Percentiles rank a stretch among this genome's conserved stretches.
Evolutionary conservation across 805 yeast genomes (phyloP).

Genomic region (Cyberlindnera sargentensis): DNA sequence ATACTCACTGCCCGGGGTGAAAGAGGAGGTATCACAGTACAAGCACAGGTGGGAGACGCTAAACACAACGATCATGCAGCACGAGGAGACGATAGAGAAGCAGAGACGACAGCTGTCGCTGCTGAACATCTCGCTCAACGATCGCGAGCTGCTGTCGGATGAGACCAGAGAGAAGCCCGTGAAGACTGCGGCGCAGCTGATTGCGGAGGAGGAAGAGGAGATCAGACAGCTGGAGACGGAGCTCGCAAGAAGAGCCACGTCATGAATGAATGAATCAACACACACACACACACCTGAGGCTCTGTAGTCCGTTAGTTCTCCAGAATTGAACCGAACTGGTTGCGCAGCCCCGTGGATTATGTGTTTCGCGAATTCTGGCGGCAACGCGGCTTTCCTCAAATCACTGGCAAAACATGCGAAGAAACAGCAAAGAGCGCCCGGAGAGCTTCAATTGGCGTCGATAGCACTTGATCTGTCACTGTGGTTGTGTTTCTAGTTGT

Average conservation of each 20-base stretch:
- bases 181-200: conserved; percentile 24
- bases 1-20: conserved; percentile 25
- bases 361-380: too few relatives aligned
- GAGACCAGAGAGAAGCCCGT: conserved; percentile 3
- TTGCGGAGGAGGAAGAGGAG: conserved; percentile 39
- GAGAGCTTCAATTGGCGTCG: too few relatives aligned
- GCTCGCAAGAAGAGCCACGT: conserved; percentile 17
- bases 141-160: conserved; percentile 4
- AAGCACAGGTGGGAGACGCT: conserved; percentile 29
- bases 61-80: conserved; percentile 32
- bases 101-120: conserved; percentile 36
- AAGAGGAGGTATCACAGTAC: conserved; percentile 21
- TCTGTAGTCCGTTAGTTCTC: too few relatives aligned
- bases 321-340: too few relatives aligned
- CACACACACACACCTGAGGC: too few relatives aligned
- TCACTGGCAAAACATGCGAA: too few relatives aligned
- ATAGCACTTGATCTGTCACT: too few relatives aligned
- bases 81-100: conserved; percentile 35
- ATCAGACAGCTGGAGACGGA: conserved; percentile 35
- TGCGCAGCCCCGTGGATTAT: too few relatives aligned
- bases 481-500: too few relatives aligned
- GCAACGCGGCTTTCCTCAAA: too few relatives aligned
- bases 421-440: too few relatives aligned
- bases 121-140: conserved; percentile 27
- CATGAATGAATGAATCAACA: neutral